A percentile compares a stretch with the other conserved stretches of the same genome.
phyloP scores from a whole-genome alignment of 1,139 yeast species.

The Pichia sp. region DNA sequence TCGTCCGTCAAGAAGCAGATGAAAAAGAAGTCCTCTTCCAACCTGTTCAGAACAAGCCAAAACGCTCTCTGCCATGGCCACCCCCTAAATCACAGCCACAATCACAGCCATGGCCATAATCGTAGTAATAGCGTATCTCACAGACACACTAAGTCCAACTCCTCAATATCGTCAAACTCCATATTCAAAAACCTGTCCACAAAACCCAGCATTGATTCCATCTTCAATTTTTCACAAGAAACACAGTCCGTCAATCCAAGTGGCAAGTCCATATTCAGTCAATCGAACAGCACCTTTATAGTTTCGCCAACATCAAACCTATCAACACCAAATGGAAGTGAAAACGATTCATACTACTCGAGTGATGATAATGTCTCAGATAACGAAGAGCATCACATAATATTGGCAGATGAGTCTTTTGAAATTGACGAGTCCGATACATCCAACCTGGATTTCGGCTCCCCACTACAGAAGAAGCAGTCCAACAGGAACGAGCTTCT shows the following conservation, averaged over 20 bases:
- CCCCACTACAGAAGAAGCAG: slow-evolving; percentile 28
- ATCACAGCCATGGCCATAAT: slow-evolving; percentile 1
- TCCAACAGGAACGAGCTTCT: slow-evolving; percentile 18
- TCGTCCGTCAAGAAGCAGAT: slow-evolving; percentile 15
- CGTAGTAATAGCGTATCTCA: background rate
- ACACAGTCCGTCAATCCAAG: background rate
- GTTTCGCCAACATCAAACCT: slow-evolving; percentile 2
- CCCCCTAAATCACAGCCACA: slow-evolving; percentile 4
- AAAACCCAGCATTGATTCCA: slow-evolving; percentile 14
- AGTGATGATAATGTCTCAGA: slow-evolving; percentile 12
- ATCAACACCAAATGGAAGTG: slow-evolving; percentile 10
- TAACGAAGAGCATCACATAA: slow-evolving; percentile 7
- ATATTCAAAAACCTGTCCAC: slow-evolving; percentile 11
- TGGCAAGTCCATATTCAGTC: background rate
- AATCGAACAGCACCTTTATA: slow-evolving; percentile 5
- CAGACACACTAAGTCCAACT: slow-evolving; percentile 11
- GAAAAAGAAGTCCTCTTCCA: slow-evolving; percentile 14
- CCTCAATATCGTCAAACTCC: slow-evolving; percentile 11
- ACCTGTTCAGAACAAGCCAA: slow-evolving; percentile 6
- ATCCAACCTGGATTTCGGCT: slow-evolving; percentile 20
- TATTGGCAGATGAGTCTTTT: slow-evolving; percentile 9
- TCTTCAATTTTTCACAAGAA: slow-evolving; percentile 11
- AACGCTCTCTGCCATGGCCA: slow-evolving; percentile 1
- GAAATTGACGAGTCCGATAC: slow-evolving; percentile 15
- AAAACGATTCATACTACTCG: slow-evolving; percentile 11